phyloP scores from a whole-genome alignment of 306 rosid species.

The Vigna mungo region DNA sequence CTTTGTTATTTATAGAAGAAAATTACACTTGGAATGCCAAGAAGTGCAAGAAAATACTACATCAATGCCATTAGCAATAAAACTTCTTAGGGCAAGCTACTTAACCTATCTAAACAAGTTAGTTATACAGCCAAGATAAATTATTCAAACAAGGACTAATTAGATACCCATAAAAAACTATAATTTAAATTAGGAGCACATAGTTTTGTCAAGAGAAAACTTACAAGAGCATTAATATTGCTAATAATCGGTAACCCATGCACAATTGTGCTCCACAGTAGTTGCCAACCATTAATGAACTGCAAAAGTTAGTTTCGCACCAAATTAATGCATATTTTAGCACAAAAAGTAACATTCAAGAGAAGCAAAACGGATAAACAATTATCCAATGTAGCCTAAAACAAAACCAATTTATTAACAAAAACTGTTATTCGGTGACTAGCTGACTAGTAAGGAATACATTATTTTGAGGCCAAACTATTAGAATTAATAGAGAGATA shows the following conservation, averaged over 20 bases:
- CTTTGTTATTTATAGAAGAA: too few species aligned
- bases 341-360: background rate
- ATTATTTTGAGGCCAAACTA: background rate
- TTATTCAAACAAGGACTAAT: background rate
- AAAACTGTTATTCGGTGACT: background rate
- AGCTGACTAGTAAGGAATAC: slow-evolving; percentile 6
- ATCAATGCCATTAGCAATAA: too few species aligned
- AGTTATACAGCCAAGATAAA: too few species aligned
- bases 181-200: slow-evolving; percentile 18
- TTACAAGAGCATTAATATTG: slow-evolving; percentile 74
- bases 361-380: slow-evolving; percentile 27
- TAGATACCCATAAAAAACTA: slow-evolving; percentile 1
- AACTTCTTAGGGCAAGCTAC: too few species aligned
- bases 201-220: slow-evolving; percentile 45
- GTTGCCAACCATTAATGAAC: slow-evolving; percentile 77
- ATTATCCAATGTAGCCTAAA: background rate
- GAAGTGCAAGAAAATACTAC: too few species aligned
- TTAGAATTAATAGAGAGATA: background rate
- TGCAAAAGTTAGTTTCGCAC: slow-evolving; percentile 52
- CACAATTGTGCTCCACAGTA: slow-evolving; percentile 74
- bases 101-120: too few species aligned
- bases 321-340: slow-evolving; percentile 42
- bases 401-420: slow-evolving; percentile 32
- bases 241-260: slow-evolving; percentile 86
- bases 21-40: too few species aligned